These are phyloP conservation scores for Echria macrotheca DNA, from an alignment of 495 filamentous ascomycete genomes.

Conservation along the genomic window DNA sequence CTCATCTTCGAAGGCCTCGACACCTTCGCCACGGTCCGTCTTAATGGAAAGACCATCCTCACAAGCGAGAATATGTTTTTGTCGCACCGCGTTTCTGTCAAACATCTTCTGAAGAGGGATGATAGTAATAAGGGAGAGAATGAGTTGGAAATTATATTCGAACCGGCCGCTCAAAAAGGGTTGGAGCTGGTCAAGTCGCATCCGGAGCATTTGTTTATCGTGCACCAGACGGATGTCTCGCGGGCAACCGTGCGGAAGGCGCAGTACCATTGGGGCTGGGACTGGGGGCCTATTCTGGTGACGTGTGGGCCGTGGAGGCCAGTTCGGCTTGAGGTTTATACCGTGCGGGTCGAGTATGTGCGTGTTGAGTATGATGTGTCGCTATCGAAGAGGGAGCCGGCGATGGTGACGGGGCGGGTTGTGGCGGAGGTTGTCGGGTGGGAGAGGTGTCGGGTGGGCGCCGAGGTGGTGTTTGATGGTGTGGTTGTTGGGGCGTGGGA, in stretches of 20 bases:
- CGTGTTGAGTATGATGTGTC: slow-evolving; percentile 44
- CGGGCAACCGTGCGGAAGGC: slow-evolving; percentile 39
- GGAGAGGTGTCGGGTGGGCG: not conserved
- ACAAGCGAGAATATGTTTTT: slow-evolving; percentile 65
- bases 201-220: slow-evolving; percentile 41
- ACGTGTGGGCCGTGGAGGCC: slow-evolving; percentile 73
- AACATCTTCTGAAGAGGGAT: slow-evolving; percentile 12
- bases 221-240: slow-evolving; percentile 41
- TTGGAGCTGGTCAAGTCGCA: slow-evolving; percentile 36
- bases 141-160: slow-evolving; percentile 38
- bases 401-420: slow-evolving; percentile 38
- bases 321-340: slow-evolving; percentile 58
- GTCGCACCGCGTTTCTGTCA: slow-evolving; percentile 40
- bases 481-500: not conserved
- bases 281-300: slow-evolving; percentile 70
- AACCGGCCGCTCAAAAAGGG: slow-evolving; percentile 36
- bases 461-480: not conserved
- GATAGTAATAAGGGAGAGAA: not conserved
- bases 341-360: slow-evolving; percentile 50
- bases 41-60: slow-evolving; percentile 57
- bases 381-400: slow-evolving; percentile 7
- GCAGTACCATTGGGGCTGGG: slow-evolving; percentile 62
- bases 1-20: slow-evolving; percentile 70
- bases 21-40: slow-evolving; percentile 61
- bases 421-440: slow-evolving; percentile 4